phyloP scores from a whole-genome alignment of 495 filamentous ascomycete species.

The Wilcoxina mikolae region DNA sequence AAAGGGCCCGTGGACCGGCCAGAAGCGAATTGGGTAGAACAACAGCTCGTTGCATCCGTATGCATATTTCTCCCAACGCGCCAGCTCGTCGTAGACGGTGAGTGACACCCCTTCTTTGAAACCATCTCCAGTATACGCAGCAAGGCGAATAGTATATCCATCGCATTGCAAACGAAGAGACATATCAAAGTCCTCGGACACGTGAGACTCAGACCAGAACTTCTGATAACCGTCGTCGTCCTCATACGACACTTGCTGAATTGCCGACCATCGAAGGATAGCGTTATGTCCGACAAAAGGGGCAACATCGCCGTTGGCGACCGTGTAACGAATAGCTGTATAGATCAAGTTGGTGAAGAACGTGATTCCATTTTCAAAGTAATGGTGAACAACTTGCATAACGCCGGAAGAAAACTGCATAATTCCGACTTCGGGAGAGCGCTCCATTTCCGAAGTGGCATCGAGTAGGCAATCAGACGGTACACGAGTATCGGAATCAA shows the following conservation, averaged over 20 bases:
- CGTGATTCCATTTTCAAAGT: conserved; percentile 63
- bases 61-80: conserved; percentile 75
- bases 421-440: conserved; percentile 63
- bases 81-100: conserved; percentile 71
- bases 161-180: conserved; percentile 57
- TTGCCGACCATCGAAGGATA: conserved; percentile 61
- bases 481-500: conserved; percentile 69
- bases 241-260: conserved; percentile 59
- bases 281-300: conserved; percentile 73
- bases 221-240: conserved; percentile 54
- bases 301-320: conserved; percentile 68
- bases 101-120: conserved; percentile 78
- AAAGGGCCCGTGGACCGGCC: conserved; percentile 52
- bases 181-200: conserved; percentile 80
- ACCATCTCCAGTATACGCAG: conserved; percentile 55
- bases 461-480: conserved; percentile 59
- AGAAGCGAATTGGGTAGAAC: conserved; percentile 56
- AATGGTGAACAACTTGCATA: conserved; percentile 63
- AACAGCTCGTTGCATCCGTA: conserved; percentile 77
- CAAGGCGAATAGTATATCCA: conserved; percentile 62
- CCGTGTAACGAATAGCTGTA: conserved; percentile 60
- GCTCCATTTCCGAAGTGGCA: conserved; percentile 66
- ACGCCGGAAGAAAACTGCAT: conserved; percentile 70
- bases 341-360: conserved; percentile 81
- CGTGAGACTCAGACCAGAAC: conserved; percentile 70